phyloP scores from a whole-genome alignment of 2,329 filamentous ascomycete species.

The Diaporthe australafricana region DNA sequence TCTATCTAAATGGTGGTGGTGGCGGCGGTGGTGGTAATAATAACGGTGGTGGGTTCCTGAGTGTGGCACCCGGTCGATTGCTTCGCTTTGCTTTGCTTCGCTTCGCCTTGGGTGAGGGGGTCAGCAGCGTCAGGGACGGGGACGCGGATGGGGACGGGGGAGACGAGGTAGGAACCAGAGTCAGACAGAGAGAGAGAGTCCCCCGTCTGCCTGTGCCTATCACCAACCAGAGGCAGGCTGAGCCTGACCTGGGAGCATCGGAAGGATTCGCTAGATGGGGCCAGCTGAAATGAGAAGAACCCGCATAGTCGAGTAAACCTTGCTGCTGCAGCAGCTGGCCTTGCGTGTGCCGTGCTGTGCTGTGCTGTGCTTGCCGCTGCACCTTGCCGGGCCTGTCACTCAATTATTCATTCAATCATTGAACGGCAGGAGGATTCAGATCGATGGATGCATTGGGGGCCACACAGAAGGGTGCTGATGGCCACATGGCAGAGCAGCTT shows the following conservation, averaged over 20 bases:
- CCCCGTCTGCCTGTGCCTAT: not conserved
- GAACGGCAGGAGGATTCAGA: not conserved
- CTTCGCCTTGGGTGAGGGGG: no score
- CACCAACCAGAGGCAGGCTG: constrained; percentile 5
- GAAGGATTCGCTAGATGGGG: constrained; percentile 27
- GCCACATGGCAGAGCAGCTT: not conserved
- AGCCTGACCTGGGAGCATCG: not conserved
- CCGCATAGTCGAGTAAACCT: not conserved
- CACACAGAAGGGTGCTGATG: not conserved
- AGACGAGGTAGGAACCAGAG: no score
- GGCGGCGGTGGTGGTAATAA: no score
- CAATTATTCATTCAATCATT: no score
- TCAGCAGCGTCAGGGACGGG: no score
- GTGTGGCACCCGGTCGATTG: not conserved
- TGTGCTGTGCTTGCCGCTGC: not conserved
- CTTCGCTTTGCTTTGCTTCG: no score
- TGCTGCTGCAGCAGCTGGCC: not conserved
- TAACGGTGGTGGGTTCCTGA: no score
- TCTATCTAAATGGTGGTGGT: no score
- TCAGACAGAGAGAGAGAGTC: no score
- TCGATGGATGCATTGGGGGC: no score
- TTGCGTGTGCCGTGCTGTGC: not conserved
- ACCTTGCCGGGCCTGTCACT: no score
- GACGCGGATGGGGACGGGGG: not conserved
- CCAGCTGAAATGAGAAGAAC: constrained; percentile 26